Conservation (phyloP, 169 alveolate genomes). For the Babesia microti region DNA sequence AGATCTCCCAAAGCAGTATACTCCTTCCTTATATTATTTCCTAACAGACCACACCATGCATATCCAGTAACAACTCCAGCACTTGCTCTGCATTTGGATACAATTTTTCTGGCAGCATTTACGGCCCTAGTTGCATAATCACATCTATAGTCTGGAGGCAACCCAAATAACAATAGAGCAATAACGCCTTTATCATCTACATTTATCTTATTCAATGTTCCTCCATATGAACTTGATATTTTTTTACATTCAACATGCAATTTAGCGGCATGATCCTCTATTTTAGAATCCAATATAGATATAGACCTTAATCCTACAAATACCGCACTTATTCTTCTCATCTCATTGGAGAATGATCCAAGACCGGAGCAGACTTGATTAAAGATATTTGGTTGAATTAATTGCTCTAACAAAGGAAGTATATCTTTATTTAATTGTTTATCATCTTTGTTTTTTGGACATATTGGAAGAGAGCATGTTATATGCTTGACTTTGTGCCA, state of each 20-base stretch:
- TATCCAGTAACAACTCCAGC: slow-evolving; percentile 66
- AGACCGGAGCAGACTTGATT: slow-evolving; percentile 51
- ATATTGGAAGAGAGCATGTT: slow-evolving; percentile 24
- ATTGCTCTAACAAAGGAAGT: slow-evolving; percentile 1
- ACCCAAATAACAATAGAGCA: slow-evolving; percentile 61
- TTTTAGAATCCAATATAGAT: slow-evolving; percentile 27
- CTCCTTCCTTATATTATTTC: slow-evolving; percentile 64
- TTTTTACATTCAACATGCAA: slow-evolving; percentile 31
- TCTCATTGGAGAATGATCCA: slow-evolving; percentile 61
- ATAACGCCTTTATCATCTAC: slow-evolving; percentile 71
- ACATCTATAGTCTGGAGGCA: slow-evolving; percentile 69
- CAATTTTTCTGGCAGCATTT: slow-evolving; percentile 52
- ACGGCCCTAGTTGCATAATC: slow-evolving; percentile 70
- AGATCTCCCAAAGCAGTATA: slow-evolving; percentile 69
- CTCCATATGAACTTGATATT: slow-evolving; percentile 39
- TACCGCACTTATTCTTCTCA: slow-evolving; percentile 56
- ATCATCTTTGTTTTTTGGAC: slow-evolving; percentile 16
- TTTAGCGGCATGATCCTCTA: slow-evolving; percentile 2
- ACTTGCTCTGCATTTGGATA: slow-evolving; percentile 54
- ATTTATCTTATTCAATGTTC: slow-evolving; percentile 62
- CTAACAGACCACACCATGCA: slow-evolving; percentile 74
- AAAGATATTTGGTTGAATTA: no score
- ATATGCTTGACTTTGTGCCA: no score
- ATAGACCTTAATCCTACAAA: slow-evolving; percentile 60
- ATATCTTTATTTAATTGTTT: slow-evolving; percentile 10